Percentiles rank a stretch among this genome's conserved stretches.
phyloP scores from a whole-genome alignment of 192 early-diverging fungal genomes.

The Rhizoclosmatium globosum region DNA sequence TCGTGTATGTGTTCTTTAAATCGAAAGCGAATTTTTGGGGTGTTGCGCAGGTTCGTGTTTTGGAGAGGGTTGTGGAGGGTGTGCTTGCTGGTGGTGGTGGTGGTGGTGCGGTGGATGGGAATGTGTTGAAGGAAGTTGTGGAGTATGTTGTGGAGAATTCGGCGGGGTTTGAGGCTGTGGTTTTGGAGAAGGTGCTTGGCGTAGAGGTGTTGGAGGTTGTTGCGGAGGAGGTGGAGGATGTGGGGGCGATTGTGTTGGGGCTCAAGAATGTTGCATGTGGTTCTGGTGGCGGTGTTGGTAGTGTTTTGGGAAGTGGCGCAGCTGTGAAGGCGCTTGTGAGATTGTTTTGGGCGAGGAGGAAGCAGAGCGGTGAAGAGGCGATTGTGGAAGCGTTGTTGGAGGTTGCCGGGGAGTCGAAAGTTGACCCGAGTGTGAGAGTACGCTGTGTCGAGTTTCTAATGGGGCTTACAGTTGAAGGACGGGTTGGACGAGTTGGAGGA shows the following conservation, averaged over 20 bases:
- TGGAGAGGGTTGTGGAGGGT: not conserved
- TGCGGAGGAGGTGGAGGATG: not conserved
- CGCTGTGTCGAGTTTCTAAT: not conserved
- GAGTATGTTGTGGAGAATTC: not conserved
- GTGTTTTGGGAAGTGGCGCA: too few species aligned
- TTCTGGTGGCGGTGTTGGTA: too few species aligned
- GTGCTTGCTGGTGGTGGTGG: not conserved
- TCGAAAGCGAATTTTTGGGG: not conserved
- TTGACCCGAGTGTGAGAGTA: too few species aligned
- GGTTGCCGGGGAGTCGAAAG: not conserved
- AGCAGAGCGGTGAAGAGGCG: too few species aligned
- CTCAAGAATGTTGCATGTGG: not conserved
- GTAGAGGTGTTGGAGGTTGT: not conserved
- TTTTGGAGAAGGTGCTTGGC: not conserved
- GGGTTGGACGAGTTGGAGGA: not conserved
- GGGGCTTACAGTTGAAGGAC: not conserved
- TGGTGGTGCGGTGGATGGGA: not conserved
- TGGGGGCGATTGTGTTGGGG: not conserved
- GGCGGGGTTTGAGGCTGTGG: not conserved
- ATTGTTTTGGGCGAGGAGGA: too few species aligned
- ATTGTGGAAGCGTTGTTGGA: not conserved
- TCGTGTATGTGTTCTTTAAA: not conserved
- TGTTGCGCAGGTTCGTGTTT: not conserved
- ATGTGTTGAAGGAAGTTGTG: not conserved
- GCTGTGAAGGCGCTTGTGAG: too few species aligned